phyloP scores from a whole-genome alignment of 1,139 yeast genomes.

The Scheffersomyces cryptocercus region DNA sequence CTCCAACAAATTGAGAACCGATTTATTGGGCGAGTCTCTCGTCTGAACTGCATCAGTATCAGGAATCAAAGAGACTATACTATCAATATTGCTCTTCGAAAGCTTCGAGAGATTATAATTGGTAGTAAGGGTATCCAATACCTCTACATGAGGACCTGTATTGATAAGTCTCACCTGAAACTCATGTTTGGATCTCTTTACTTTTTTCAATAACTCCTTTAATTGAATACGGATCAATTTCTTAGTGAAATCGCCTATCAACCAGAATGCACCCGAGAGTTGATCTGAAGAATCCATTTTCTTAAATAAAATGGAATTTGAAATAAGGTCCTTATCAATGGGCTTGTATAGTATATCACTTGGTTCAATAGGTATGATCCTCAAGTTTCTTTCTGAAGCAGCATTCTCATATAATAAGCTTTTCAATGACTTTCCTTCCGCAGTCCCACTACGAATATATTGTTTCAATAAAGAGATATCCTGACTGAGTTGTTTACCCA shows the following conservation, averaged over 20 bases:
- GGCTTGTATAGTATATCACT: conserved; percentile 33
- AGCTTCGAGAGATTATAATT: conserved; percentile 12
- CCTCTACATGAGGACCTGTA: conserved; percentile 19
- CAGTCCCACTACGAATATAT: conserved; percentile 21
- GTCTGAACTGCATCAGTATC: too few species aligned
- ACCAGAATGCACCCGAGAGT: conserved; percentile 44
- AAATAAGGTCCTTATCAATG: conserved; percentile 30
- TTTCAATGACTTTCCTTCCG: conserved; percentile 25
- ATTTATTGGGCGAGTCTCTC: conserved; percentile 1
- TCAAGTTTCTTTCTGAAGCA: conserved; percentile 31
- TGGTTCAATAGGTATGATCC: conserved; percentile 36
- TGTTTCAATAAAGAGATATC: conserved; percentile 34
- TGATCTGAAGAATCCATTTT: conserved; percentile 10
- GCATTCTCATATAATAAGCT: conserved; percentile 35
- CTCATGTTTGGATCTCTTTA: conserved; percentile 22
- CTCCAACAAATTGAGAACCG: conserved; percentile 19
- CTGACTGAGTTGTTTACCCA: conserved; percentile 41
- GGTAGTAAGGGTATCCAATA: conserved; percentile 6
- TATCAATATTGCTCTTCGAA: conserved; percentile 15
- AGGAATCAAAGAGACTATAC: conserved; percentile 3
- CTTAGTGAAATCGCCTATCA: conserved; percentile 56
- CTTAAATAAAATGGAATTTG: conserved; percentile 18
- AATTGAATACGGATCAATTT: conserved; percentile 42
- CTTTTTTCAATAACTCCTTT: conserved; percentile 26
- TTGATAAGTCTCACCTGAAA: conserved; percentile 40